Conservation (phyloP, 208 protist genomes). For the Kentomonas sorsogonicus region DNA sequence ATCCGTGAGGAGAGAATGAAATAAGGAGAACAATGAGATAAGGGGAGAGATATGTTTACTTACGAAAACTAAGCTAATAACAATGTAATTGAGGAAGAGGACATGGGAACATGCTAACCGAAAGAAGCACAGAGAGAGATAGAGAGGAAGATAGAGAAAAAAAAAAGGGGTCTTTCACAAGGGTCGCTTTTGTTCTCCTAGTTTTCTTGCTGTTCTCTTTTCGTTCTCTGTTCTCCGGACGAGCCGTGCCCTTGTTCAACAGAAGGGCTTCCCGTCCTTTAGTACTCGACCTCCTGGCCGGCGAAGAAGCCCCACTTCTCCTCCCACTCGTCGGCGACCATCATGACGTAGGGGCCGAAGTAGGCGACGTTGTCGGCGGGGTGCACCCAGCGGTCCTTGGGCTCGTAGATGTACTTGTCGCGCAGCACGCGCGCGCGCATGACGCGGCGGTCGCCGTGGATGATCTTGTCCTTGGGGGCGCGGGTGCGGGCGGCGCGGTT, state of each 20-base stretch:
- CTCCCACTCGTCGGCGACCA: conserved; percentile 90
- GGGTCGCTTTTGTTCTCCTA: not conserved
- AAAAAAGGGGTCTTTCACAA: conserved; percentile 3
- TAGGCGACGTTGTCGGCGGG: conserved; percentile 87
- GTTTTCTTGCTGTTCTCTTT: conserved; percentile 6
- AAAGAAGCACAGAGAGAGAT: conserved; percentile 3
- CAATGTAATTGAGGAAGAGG: too few relatives aligned
- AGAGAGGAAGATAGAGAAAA: conserved; percentile 16
- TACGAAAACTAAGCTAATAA: not conserved
- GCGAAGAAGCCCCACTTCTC: conserved; percentile 93
- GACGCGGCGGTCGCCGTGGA: conserved; percentile 83
- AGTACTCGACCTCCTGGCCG: conserved; percentile 88
- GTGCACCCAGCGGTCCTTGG: conserved; percentile 88
- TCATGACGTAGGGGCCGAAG: conserved; percentile 89
- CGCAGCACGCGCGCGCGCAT: conserved; percentile 83
- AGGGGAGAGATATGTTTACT: conserved; percentile 6
- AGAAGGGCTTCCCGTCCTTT: too few relatives aligned
- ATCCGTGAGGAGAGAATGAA: too few relatives aligned
- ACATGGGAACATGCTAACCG: too few relatives aligned
- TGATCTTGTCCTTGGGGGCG: conserved; percentile 81
- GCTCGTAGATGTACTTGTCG: conserved; percentile 91
- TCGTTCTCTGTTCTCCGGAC: conserved; percentile 1
- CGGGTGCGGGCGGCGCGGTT: conserved; percentile 82
- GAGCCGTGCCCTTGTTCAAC: too few relatives aligned
- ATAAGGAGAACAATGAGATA: not conserved